Conservation (phyloP, 2,329 filamentous ascomycete genomes). For the Botrytis byssoidea region DNA sequence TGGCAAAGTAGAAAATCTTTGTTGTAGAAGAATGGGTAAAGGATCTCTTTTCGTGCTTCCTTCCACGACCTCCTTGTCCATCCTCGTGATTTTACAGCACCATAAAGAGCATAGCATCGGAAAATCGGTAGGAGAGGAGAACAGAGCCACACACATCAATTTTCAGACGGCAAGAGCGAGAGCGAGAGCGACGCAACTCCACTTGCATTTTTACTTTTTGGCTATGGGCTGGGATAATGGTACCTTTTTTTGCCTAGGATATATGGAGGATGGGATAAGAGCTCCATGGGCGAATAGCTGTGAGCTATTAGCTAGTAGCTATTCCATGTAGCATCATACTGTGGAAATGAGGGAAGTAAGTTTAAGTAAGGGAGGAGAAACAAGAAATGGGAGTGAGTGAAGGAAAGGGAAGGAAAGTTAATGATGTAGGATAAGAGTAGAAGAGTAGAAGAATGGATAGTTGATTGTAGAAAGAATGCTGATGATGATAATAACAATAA, state of each 20-base stretch:
- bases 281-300: neutral
- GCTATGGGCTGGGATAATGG: neutral
- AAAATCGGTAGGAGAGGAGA: neutral
- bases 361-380: neutral
- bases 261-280: neutral
- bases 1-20: too few relatives aligned
- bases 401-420: neutral
- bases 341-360: neutral
- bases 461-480: neutral
- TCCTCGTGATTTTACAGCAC: constrained; percentile 4
- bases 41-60: neutral
- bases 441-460: neutral
- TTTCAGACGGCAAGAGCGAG: constrained; percentile 8
- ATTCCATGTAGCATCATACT: neutral
- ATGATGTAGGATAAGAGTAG: neutral
- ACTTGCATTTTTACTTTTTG: constrained; percentile 1
- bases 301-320: neutral
- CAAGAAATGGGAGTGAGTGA: neutral
- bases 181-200: neutral
- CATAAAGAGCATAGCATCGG: constrained; percentile 14
- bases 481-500: too few relatives aligned
- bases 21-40: too few relatives aligned
- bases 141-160: constrained; percentile 4
- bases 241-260: neutral
- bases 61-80: constrained; percentile 13